Conservation (phyloP, 352 stramenopile species). For the Pythium rhizo-oryzae region DNA sequence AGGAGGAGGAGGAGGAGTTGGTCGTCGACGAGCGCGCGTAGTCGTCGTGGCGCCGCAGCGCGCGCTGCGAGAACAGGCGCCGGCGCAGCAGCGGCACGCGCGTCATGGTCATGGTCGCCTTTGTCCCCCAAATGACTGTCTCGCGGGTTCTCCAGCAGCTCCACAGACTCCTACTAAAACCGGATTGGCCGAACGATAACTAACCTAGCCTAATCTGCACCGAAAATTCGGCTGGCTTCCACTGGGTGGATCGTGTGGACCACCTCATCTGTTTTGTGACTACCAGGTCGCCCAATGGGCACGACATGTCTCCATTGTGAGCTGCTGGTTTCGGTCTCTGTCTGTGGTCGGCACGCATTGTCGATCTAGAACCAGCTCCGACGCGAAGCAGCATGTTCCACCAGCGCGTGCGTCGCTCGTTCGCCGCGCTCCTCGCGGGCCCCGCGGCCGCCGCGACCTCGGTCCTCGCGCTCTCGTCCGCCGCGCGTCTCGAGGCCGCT, state of each 20-base stretch:
- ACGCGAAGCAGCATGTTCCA: slow-evolving; percentile 24
- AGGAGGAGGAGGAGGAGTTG: slow-evolving; percentile 19
- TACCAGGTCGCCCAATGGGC: slow-evolving; percentile 5
- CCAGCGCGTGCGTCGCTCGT: slow-evolving; percentile 21
- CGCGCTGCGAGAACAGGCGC: slow-evolving; percentile 65
- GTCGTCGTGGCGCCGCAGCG: slow-evolving; percentile 49
- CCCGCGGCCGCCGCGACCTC: slow-evolving; percentile 21
- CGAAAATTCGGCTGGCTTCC: neutral
- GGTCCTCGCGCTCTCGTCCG: slow-evolving; percentile 11
- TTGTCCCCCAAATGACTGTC: neutral
- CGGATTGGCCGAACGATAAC: neutral
- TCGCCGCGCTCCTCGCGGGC: slow-evolving; percentile 20
- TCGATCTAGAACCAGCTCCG: slow-evolving; percentile 7
- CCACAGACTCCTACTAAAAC: slow-evolving; percentile 1
- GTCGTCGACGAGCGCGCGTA: slow-evolving; percentile 26
- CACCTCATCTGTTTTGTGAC: slow-evolving; percentile 3
- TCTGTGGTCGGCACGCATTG: neutral
- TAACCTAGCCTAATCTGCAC: neutral
- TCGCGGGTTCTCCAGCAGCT: neutral
- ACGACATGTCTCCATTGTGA: neutral
- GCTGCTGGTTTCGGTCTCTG: neutral
- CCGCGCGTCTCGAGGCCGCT: slow-evolving; percentile 12
- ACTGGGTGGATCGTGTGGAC: neutral
- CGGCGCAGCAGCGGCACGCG: slow-evolving; percentile 27
- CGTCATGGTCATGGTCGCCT: slow-evolving; percentile 10